A percentile compares a stretch with the other conserved stretches of the same genome.
Conservation (phyloP, 164 flowering plant genomes). For the Stephania yunnanensis region DNA sequence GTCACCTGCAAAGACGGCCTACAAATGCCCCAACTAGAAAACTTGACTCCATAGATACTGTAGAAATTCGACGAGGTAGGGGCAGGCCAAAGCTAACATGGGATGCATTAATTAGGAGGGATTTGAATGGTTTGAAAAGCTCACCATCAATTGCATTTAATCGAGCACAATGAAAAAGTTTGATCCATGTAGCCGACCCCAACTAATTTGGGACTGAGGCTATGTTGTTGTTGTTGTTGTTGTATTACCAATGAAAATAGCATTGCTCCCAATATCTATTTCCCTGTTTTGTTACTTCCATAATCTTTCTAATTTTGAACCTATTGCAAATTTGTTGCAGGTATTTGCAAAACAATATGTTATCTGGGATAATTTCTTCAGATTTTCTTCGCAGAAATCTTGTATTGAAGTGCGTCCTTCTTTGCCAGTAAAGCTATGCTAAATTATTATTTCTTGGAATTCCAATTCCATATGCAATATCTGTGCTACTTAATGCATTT, state of each 20-base stretch:
- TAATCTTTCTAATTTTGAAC: background rate
- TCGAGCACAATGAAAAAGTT: too few relatives aligned
- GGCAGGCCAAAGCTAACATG: too few relatives aligned
- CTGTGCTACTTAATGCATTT: background rate
- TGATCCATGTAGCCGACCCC: too few relatives aligned
- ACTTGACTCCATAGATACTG: too few relatives aligned
- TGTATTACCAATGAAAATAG: background rate
- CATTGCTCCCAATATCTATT: background rate
- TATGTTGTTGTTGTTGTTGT: too few relatives aligned
- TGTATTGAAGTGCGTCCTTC: constrained; percentile 57
- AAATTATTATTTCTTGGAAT: background rate
- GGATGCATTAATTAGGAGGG: too few relatives aligned
- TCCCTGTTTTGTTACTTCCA: background rate
- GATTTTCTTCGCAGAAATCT: constrained; percentile 46
- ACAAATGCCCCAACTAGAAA: too few relatives aligned
- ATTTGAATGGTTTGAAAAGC: too few relatives aligned
- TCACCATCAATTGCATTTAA: too few relatives aligned
- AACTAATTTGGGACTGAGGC: too few relatives aligned
- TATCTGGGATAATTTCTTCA: constrained; percentile 72
- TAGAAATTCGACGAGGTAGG: too few relatives aligned
- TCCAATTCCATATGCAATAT: background rate
- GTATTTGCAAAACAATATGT: constrained; percentile 74
- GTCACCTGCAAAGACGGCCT: too few relatives aligned
- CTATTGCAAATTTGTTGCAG: constrained; percentile 40
- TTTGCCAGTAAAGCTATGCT: constrained; percentile 1